Base-by-base conservation (phyloP, 2,329 filamentous ascomycete species). In the Epichloe sibirici region DNA sequence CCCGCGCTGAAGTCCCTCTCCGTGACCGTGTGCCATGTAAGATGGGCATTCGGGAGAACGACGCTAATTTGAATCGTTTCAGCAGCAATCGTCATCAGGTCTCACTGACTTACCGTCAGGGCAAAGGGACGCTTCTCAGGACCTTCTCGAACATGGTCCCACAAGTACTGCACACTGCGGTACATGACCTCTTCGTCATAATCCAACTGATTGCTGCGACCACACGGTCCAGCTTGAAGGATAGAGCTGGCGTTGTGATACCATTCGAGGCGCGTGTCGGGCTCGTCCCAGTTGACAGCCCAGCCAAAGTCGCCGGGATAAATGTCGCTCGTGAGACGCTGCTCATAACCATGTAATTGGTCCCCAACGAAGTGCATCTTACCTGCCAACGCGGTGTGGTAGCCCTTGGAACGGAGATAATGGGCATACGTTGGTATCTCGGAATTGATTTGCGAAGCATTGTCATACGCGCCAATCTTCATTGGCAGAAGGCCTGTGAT, bases 311-410 rank as follows among this genome's bases (percentile, higher is more conserved):
- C 90, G 53, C 86, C 90, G 1, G 90, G 90, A 68, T 96, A 96
- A 65, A 96, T 95, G 67, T 96, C 90, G 59, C 85, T 88, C n/a
- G 90, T 96, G 62, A 96, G 76, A 53, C 90, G 82, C 63, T 88
- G 86, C 73, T 96, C 90, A 63, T 95, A 96, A 34, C 90, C 90
- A 66, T 96, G 90, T 55, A 96, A 76, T 71, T 96, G 90, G 66
- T 96, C 90, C 37, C 90, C 90, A 51, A 94, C 86, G 66, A 96
- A 96, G 71, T 96, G 90, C 90, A 96, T 96, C 77, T 96, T 96
- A 57, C 90, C 90, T 5, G 90, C 89, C 60, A 96, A 75, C 5
- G 86, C 87, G 12, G 90, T 95, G 70, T 95, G 88, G 64, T 96
- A 96, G 51, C 88, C 89, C 62, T 85, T 82, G 43, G 81, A 77